A percentile compares a stretch with the other conserved stretches of the same genome.
phyloP scores from a whole-genome alignment of 2,329 filamentous ascomycete genomes.

The Aspergillus sp. region DNA sequence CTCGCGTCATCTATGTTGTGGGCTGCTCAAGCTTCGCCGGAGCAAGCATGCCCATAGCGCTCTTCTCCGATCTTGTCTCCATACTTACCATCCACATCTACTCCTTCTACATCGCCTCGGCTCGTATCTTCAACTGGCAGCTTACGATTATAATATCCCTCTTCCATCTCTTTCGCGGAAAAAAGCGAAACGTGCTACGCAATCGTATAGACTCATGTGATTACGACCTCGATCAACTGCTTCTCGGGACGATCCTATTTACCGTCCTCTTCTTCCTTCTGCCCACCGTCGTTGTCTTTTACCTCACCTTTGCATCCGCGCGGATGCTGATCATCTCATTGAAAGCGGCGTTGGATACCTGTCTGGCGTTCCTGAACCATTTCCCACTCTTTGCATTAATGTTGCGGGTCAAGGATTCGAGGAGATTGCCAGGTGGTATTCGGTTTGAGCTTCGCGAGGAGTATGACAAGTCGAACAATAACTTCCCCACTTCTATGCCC shows the following conservation, averaged over 20 bases:
- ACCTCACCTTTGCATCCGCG: conserved; percentile 88
- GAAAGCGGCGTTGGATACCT: conserved; percentile 85
- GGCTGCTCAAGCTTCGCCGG: conserved; percentile 93
- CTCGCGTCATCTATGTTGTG: conserved; percentile 81
- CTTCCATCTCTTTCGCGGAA: conserved; percentile 97
- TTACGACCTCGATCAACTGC: conserved; percentile 93
- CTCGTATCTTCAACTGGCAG: conserved; percentile 97
- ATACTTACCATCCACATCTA: conserved; percentile 93
- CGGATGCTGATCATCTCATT: conserved; percentile 91
- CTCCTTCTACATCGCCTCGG: conserved; percentile 94
- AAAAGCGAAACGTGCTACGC: conserved; percentile 93
- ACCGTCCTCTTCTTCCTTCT: conserved; percentile 91
- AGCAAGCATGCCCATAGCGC: conserved; percentile 91
- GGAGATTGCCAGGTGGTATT: conserved; percentile 83
- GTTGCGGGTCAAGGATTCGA: conserved; percentile 88
- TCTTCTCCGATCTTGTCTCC: conserved; percentile 90
- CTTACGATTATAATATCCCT: conserved; percentile 91
- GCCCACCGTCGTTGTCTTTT: conserved; percentile 93
- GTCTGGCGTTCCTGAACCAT: conserved; percentile 90
- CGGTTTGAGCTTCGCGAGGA: conserved; percentile 82
- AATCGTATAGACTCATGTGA: conserved; percentile 98
- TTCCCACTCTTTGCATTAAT: conserved; percentile 96
- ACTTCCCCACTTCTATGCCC: conserved; percentile 53
- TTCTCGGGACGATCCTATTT: conserved; percentile 93
- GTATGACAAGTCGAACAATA: conserved; percentile 39